Evolutionary conservation across 257 asterid species (phyloP), one percentile per base, ranked within the genome.

Genomic region (Misopates orontium): DNA sequence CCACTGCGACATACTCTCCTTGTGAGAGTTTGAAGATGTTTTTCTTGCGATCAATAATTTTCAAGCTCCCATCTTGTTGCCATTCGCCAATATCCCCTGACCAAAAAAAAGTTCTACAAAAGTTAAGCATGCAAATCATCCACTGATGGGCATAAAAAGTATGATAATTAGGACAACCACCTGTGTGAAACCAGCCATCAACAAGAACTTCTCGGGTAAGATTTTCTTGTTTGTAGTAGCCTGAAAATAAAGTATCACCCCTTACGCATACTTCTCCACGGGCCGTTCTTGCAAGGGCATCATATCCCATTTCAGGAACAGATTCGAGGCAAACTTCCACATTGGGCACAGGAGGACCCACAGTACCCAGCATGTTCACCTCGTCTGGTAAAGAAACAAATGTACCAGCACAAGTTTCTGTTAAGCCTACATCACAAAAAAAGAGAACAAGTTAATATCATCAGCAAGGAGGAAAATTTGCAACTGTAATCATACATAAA

Each of bases 111-210:
- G 44, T 62, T 53, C 62, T 14, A 21, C 39, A 56, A 49, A 56
- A 19, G 5, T 2, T 56, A 40, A 67, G 60, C 48, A 64, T 15
- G 25, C 14, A 40, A 66, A 60, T 49, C n/a, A 61, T 18, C 20
- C 69, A 7, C 53, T 65, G 40, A 59, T 20, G 13, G 62, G 72
- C 32, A 62, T 19, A 42, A 63, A 53, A 63, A 53, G 49, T 54
- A 50, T 66, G 70, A 58, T 48, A 40, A 32, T 10, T 36, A 31
- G 49, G 36, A 62, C 41, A 66, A 47, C 45, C 71, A 93, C 99
- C 99, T 84, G 99, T 93, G 78, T 93, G 99, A 81, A 90, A 90
- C 99, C 99, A 93, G 76, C 96, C 96, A 62, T 90, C 95, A 55
- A 78, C 57, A 24, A 90, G 68, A 60, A 87, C 99, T 80, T 93